phyloP scores from a whole-genome alignment of 2,329 filamentous ascomycete genomes.

The Alternaria infectoria region DNA sequence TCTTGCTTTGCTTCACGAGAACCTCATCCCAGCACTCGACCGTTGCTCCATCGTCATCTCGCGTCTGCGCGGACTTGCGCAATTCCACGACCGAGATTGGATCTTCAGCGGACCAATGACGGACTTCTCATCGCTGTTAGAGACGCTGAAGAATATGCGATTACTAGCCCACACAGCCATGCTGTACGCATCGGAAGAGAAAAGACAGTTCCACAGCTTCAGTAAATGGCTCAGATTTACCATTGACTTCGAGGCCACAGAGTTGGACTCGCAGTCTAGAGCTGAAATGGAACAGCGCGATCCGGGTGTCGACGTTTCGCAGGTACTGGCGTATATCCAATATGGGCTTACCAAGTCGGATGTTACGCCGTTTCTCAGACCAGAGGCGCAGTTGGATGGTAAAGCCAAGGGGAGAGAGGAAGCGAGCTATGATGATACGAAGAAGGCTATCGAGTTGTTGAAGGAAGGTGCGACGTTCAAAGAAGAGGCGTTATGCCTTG shows the following conservation, averaged over 20 bases:
- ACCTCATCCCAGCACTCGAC: constrained; percentile 86
- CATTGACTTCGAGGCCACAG: constrained; percentile 76
- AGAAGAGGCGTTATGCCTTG: constrained; percentile 48
- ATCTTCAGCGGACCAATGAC: constrained; percentile 59
- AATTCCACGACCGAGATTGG: constrained; percentile 73
- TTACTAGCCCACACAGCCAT: constrained; percentile 77
- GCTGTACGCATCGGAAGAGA: constrained; percentile 74
- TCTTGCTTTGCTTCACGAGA: constrained; percentile 80
- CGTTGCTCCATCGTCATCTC: constrained; percentile 81
- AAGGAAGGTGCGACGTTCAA: constrained; percentile 53
- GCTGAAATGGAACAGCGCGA: constrained; percentile 82
- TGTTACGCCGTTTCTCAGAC: constrained; percentile 64
- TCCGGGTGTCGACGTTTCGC: constrained; percentile 73
- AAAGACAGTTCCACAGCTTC: constrained; percentile 78
- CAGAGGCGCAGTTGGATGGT: constrained; percentile 44
- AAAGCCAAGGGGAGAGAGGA: constrained; percentile 6
- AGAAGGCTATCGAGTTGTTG: constrained; percentile 43
- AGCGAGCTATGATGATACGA: constrained; percentile 40
- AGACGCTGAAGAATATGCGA: constrained; percentile 76
- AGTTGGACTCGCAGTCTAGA: constrained; percentile 62
- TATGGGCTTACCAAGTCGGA: constrained; percentile 71
- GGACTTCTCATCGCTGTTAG: constrained; percentile 58
- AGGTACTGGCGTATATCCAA: constrained; percentile 79
- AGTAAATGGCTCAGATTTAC: constrained; percentile 83
- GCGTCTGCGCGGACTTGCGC: constrained; percentile 81